These are phyloP conservation scores for Artemisia princeps DNA, from an alignment of 140 eudicot species.

Conservation along the genomic window DNA sequence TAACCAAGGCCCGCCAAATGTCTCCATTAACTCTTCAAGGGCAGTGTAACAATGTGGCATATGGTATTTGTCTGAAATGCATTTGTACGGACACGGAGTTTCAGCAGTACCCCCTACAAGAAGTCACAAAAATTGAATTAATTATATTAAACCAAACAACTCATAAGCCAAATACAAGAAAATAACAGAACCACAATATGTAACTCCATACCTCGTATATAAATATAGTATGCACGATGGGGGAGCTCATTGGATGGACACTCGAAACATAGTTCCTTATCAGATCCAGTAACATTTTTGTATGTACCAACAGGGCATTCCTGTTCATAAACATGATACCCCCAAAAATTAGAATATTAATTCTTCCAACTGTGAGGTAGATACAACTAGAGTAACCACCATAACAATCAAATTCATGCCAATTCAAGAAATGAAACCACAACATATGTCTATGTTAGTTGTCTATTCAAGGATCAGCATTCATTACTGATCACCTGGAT, in stretches of 20 bases:
- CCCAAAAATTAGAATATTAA: constrained; percentile 3
- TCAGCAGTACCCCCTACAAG: constrained; percentile 75
- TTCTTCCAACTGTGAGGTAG: constrained; percentile 5
- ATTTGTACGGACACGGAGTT: constrained; percentile 84
- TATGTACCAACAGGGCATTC: constrained; percentile 93
- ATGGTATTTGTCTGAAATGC: constrained; percentile 85
- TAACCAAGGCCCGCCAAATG: constrained; percentile 97
- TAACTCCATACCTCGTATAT: constrained; percentile 62
- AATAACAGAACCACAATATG: neutral
- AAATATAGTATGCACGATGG: constrained; percentile 57
- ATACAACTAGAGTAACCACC: neutral
- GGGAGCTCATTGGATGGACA: constrained; percentile 86
- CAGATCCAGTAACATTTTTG: constrained; percentile 85
- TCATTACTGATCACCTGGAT: constrained; percentile 8
- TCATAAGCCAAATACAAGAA: constrained; percentile 13
- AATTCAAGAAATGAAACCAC: constrained; percentile 2
- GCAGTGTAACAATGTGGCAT: constrained; percentile 96
- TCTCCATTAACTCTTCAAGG: constrained; percentile 83
- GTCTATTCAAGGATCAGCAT: constrained; percentile 2
- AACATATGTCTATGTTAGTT: constrained; percentile 3
- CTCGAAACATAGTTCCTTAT: constrained; percentile 50
- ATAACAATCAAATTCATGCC: constrained; percentile 9
- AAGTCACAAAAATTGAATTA: constrained; percentile 14
- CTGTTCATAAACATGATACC: constrained; percentile 33
- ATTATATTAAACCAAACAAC: neutral